A percentile compares a stretch with the other conserved stretches of the same genome.
phyloP scores from a whole-genome alignment of 768 basidiomycete genomes.

The Clitopilus passeckerianus region DNA sequence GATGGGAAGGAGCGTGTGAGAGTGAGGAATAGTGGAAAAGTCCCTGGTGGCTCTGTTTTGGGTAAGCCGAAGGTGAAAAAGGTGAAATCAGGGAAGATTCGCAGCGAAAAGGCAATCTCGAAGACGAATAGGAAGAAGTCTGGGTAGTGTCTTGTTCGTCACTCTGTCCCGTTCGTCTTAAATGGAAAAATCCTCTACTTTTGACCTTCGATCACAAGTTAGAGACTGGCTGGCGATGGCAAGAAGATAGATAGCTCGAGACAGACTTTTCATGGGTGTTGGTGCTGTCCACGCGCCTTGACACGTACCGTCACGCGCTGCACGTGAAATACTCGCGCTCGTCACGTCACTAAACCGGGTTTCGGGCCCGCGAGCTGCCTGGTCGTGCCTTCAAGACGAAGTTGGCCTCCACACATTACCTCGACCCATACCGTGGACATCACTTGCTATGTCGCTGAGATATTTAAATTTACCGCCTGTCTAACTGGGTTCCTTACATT shows the following conservation, averaged over 20 bases:
- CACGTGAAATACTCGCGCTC: background rate
- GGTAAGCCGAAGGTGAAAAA: constrained; percentile 30
- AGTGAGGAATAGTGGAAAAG: constrained; percentile 32
- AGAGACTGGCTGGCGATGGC: too few relatives aligned
- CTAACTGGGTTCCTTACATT: too few relatives aligned
- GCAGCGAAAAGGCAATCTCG: constrained; percentile 47
- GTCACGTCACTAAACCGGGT: background rate
- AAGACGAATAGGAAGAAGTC: constrained; percentile 58
- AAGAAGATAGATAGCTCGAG: too few relatives aligned
- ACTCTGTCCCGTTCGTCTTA: too few relatives aligned
- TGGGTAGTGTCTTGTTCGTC: too few relatives aligned
- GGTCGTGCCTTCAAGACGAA: background rate
- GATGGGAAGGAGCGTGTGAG: constrained; percentile 40
- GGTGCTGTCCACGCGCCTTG: background rate
- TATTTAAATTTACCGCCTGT: too few relatives aligned
- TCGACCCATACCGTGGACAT: background rate
- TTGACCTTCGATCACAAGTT: too few relatives aligned
- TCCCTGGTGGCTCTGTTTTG: background rate
- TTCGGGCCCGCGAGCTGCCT: background rate
- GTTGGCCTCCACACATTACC: background rate
- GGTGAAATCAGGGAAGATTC: constrained; percentile 29
- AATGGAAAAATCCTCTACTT: too few relatives aligned
- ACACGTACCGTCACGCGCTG: background rate
- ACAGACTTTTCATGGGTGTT: too few relatives aligned
- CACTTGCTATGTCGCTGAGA: too few relatives aligned